These are phyloP conservation scores for Mortierella sp. DNA, from an alignment of 371 early-diverging fungal genomes.

Conservation along the genomic window DNA sequence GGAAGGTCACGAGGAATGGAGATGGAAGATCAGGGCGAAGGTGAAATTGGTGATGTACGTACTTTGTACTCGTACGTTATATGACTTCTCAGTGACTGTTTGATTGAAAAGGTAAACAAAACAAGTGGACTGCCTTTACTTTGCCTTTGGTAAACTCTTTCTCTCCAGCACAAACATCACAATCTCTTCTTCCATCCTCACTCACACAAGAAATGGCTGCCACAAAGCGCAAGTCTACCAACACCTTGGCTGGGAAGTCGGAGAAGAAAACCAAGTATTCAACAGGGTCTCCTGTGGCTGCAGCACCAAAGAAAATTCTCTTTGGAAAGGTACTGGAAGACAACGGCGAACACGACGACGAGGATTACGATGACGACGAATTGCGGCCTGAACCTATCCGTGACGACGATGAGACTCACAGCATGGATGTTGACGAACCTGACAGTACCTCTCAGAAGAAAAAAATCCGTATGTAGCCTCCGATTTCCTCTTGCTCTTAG, in stretches of 20 bases:
- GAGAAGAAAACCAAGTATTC: slow-evolving; percentile 32
- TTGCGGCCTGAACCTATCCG: slow-evolving; percentile 47
- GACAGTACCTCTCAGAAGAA: slow-evolving; percentile 35
- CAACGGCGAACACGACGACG: slow-evolving; percentile 10
- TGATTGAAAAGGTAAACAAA: no score
- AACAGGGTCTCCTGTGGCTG: slow-evolving; percentile 10
- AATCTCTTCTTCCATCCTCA: background rate
- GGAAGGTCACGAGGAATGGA: no score
- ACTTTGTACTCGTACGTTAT: no score
- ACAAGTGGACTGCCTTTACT: no score
- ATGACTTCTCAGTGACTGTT: no score
- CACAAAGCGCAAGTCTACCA: slow-evolving; percentile 47
- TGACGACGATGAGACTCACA: slow-evolving; percentile 44
- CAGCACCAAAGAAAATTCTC: slow-evolving; percentile 37
- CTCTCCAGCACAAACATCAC: background rate
- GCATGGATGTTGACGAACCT: slow-evolving; percentile 41
- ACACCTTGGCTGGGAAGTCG: slow-evolving; percentile 33
- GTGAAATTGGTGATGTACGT: no score
- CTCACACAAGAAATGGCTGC: slow-evolving; percentile 39
- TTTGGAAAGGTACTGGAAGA: slow-evolving; percentile 43
- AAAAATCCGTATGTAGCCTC: slow-evolving; percentile 42
- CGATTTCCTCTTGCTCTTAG: background rate
- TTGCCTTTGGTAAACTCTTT: no score
- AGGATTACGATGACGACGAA: slow-evolving; percentile 39
- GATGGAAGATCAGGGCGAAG: no score